Evolutionary conservation across 768 basidiomycete genomes (phyloP), one percentile per base, ranked within the genome.

Genomic region (Tephrocybe sp.): DNA sequence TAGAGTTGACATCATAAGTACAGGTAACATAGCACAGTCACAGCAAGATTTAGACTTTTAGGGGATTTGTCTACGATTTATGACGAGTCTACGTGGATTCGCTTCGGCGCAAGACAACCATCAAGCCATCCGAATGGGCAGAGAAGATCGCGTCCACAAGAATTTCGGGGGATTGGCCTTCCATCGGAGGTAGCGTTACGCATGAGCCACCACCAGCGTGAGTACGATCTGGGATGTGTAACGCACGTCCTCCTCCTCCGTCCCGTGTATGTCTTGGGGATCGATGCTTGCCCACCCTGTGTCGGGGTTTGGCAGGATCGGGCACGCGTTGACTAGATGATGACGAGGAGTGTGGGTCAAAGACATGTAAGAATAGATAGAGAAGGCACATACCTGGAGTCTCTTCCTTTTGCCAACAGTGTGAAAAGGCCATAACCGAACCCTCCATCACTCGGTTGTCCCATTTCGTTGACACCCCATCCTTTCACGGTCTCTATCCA

Each of bases 381-480:
- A 23, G 34, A 22, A 13, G 23, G 13, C 9, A 24, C 39, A 38
- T 51, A 82, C 86, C 74, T 72, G 0, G 83, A 82, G 58, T 88
- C 83, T 52, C 89, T 69, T 0, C 86, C 86, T 42, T 74, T 72
- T 1, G 74, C 65, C 45, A 77, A 64, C 3, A 88, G 58, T 34
- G 64, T 69, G 57, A 91, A 91, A 58, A 77, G 79, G 15, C 88
- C 88, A 66, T 86, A 91, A 13, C 87, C 89, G 61, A 91, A 91
- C 1, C 89, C 89, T 27, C 88, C 88, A 56, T 90, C 87, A 61
- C 84, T 86, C 19, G 88, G 88, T 65, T 87, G 85, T 0, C 88
- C 89, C 2, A 81, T 78, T 64, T 91, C 89, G 54, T 91, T 91
- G 42, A 91, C 87, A 15, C 88, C 88, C 84, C 88, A 90, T 2